Evolutionary conservation across 139 green algal genomes (phyloP), one percentile per base, ranked within the genome.

Genomic region (Microglena sp.): DNA sequence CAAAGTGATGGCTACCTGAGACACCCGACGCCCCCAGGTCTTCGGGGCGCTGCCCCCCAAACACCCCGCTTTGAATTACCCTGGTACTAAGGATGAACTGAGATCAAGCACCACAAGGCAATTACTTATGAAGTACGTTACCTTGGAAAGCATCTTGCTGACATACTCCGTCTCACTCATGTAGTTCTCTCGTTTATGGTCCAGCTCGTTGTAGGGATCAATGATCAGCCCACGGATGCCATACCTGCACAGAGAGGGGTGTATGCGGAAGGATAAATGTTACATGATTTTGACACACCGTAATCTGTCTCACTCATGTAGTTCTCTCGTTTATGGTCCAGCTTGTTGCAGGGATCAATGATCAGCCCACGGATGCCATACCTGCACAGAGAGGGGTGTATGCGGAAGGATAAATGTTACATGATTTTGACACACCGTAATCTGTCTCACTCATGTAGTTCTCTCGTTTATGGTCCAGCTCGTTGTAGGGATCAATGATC

Each of bases 301-400:
- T 96, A 96, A 80, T 97, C 89, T 11, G 91, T 97, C 75, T 97
- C 91, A 24, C 55, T 89, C 83, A 85, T 82, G 65, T 74, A 54
- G 15, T 59, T n/a, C 1, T 69, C 59, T 4, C 84, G 69, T 44
- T 76, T 68, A 71, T 95, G 89, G 70, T 95, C 84, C 29, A 98
- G 83, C 79, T 98, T 92, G 71, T 98, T 98, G 87, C 96, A 98
- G 0, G 92, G 92, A 74, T 98, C 92, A 45, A 98, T 96, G 29
- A 98, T 84, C 28, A 98, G 80, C 5, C 92, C 92, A 1, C 82
- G 72, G 62, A 98, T 96, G 78, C 90, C 89, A 72, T 91, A 91
- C 46, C 72, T 75, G 40, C 85, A 89, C 31, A 98, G 81, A n/a
- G n/a, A n/a, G n/a, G n/a, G n/a, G n/a, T n/a, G n/a, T n/a, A n/a